Evolutionary conservation across 2,329 filamentous ascomycete species (phyloP).

Genomic region (Aspergillus glaucus): DNA sequence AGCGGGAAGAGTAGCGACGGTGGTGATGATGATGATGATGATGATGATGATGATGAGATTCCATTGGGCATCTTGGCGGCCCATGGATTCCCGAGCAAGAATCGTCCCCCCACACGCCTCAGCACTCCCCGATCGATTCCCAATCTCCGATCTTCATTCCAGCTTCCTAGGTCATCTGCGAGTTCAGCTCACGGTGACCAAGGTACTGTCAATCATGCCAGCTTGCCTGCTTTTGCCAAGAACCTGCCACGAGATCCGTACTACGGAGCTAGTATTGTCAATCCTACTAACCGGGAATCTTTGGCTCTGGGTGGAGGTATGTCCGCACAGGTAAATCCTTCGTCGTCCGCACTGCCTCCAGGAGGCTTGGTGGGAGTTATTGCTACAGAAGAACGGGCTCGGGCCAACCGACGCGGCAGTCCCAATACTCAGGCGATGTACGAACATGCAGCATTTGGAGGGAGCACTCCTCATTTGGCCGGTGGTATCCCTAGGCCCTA

Average conservation of each 20-base stretch:
- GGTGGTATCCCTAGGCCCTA: constrained; percentile 31
- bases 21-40: constrained; percentile 78
- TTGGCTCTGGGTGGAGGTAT: constrained; percentile 61
- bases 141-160: constrained; percentile 57
- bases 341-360: constrained; percentile 48
- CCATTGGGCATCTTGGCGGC: constrained; percentile 80
- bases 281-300: constrained; percentile 66
- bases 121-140: constrained; percentile 62
- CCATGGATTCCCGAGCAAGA: constrained; percentile 78
- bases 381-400: constrained; percentile 72
- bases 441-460: constrained; percentile 26
- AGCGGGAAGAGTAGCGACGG: constrained; percentile 43
- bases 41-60: constrained; percentile 80
- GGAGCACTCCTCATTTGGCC: constrained; percentile 17
- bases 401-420: constrained; percentile 71
- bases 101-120: constrained; percentile 64
- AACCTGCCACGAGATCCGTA: constrained; percentile 81
- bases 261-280: constrained; percentile 69
- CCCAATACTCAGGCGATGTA: constrained; percentile 57
- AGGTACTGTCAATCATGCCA: constrained; percentile 39
- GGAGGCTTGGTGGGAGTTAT: constrained; percentile 85
- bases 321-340: constrained; percentile 33
- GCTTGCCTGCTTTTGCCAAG: constrained; percentile 74
- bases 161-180: constrained; percentile 45
- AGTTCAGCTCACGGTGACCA: constrained; percentile 51